Evolutionary conservation across 2,329 filamentous ascomycete genomes (phyloP), one percentile per base, ranked within the genome.

Genomic region (Diaporthe vexans): DNA sequence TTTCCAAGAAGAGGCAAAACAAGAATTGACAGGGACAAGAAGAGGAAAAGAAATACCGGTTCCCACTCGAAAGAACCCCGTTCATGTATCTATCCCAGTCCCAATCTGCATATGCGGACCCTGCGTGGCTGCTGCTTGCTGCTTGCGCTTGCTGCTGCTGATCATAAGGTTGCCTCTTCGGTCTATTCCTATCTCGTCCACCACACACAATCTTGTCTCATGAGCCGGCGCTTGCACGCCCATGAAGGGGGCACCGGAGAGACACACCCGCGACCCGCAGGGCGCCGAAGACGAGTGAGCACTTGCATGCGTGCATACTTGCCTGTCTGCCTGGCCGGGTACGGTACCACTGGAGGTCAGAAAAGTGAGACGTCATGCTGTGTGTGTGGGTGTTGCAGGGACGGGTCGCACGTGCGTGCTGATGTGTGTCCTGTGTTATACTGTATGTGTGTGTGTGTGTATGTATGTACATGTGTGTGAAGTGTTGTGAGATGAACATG

Each of bases 291-390:
- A 37, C 46, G 33, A 4, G 10, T 15, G 26, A 15, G 3, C 21
- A 43, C 40, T 43, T 43, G 40, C 40, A 43, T 17, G 17, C 3
- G 29, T 33, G 29, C 29, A 33, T 33, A 6, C 29, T 33, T 63
- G 29, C 0, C n/a, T 65, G 33, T 19, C 15, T 65, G 33, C 19
- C n/a, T 46, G 15, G 9, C 13, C 48, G 33, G 63, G 58, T 63
- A 63, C 58, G 21, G 58, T 63, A 63, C 37, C 58, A 63, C 58
- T 21, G 10, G 58, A 46, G 37, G 43, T 26, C 19, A 24, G 29
- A 40, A 26, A 9, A 21, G 46, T 67, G 63, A 68, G 63, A 68
- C 63, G 63, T 68, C 48, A 68, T 68, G 63, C 63, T 33, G 40
- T 48, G 58, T 19, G 40, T 9, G 37, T 4, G 37, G 46, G 59